Conservation (phyloP, 345 rosid genomes). For the Aethionema arabicum region DNA sequence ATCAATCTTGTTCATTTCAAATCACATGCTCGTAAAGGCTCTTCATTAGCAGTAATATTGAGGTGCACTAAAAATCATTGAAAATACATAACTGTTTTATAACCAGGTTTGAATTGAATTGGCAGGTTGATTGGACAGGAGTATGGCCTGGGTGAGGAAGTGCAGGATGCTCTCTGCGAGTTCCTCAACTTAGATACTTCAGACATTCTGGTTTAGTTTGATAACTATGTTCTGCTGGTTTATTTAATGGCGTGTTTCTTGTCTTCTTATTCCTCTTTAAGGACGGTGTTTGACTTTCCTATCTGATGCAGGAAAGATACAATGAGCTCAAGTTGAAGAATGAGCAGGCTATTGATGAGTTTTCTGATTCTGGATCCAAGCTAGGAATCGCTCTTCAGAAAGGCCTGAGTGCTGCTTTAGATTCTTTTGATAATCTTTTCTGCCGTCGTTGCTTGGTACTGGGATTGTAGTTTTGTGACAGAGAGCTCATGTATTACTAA, state of each 20-base stretch:
- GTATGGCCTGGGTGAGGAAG: conserved; percentile 71
- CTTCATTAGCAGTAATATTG: conserved; percentile 8
- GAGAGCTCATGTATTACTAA: conserved; percentile 8
- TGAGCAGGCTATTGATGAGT: conserved; percentile 43
- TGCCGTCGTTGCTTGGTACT: conserved; percentile 97
- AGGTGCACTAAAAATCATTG: background rate
- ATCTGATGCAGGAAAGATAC: conserved; percentile 70
- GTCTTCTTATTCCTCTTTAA: conserved; percentile 24
- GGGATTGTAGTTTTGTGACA: conserved; percentile 27
- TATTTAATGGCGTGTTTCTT: conserved; percentile 10
- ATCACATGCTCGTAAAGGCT: background rate
- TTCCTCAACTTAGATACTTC: conserved; percentile 60
- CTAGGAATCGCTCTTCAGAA: conserved; percentile 66
- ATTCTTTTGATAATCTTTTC: conserved; percentile 97
- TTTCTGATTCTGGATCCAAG: conserved; percentile 47
- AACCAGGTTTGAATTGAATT: conserved; percentile 32
- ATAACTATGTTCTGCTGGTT: conserved; percentile 23
- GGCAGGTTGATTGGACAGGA: conserved; percentile 81
- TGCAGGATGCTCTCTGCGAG: conserved; percentile 55
- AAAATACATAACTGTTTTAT: background rate
- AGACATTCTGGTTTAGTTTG: conserved; percentile 64
- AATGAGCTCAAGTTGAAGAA: conserved; percentile 58
- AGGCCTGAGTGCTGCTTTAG: conserved; percentile 86
- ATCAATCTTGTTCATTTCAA: conserved; percentile 2
- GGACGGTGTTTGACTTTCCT: conserved; percentile 21